Conservation (phyloP, 352 stramenopile genomes). For the Phytophthora pseudosyringae region DNA sequence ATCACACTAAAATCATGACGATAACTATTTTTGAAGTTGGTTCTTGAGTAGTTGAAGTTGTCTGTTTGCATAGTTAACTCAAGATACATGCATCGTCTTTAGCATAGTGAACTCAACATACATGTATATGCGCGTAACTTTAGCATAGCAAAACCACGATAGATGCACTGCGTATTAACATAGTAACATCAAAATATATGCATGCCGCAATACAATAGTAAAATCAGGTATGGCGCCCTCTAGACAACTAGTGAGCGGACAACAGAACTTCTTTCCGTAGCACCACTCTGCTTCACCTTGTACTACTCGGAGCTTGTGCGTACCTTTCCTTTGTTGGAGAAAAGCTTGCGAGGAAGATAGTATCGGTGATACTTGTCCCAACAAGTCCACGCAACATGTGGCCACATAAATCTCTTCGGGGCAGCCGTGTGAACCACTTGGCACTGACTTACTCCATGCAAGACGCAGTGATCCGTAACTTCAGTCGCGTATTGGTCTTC, state of each 20-base stretch:
- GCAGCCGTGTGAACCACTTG: background rate
- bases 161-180: background rate
- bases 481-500: no score
- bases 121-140: background rate
- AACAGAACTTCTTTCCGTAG: no score
- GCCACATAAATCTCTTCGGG: background rate
- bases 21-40: background rate
- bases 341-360: background rate
- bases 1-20: background rate
- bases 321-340: background rate
- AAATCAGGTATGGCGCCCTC: no score
- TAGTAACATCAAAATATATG: background rate
- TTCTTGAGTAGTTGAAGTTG: no score
- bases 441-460: no score
- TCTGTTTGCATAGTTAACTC: background rate
- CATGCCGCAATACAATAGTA: no score
- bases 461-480: no score
- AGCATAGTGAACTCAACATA: no score
- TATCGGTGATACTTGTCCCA: slow-evolving; percentile 7
- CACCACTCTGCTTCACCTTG: no score
- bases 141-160: background rate
- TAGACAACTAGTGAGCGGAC: no score
- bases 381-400: background rate
- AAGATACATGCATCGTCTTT: background rate
- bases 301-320: background rate